A percentile compares a stretch with the other conserved stretches of the same genome.
Evolutionary conservation across 345 rosid species (phyloP).

Genomic region (Diplotaxis tenuifolia): DNA sequence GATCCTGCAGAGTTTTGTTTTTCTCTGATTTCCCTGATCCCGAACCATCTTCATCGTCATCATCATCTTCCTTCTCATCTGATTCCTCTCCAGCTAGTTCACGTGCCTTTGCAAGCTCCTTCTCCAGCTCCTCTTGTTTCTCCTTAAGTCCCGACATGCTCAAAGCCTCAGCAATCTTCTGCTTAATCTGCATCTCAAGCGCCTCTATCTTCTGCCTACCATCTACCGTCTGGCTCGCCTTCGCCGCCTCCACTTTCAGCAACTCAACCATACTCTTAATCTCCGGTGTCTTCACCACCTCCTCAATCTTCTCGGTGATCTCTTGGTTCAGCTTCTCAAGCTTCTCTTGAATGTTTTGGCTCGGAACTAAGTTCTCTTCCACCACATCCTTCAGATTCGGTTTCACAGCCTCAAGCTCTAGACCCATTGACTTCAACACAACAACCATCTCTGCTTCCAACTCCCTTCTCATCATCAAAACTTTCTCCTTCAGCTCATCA

Average conservation of each 20-base stretch:
- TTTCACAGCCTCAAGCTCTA: constrained; percentile 49
- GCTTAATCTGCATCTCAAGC: constrained; percentile 60
- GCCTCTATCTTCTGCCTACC: constrained; percentile 49
- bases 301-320: constrained; percentile 55
- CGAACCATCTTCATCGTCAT: constrained; percentile 27
- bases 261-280: constrained; percentile 57
- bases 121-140: constrained; percentile 53
- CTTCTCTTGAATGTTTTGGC: constrained; percentile 41
- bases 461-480: constrained; percentile 48
- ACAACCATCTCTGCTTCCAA: constrained; percentile 51
- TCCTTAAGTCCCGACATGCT: constrained; percentile 51
- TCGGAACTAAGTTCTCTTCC: constrained; percentile 35
- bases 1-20: constrained; percentile 28
- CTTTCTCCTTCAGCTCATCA: constrained; percentile 52
- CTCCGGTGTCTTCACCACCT: constrained; percentile 50
- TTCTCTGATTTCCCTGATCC: constrained; percentile 34
- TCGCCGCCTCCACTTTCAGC: constrained; percentile 61
- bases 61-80: constrained; percentile 43
- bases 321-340: constrained; percentile 52
- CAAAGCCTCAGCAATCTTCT: constrained; percentile 54
- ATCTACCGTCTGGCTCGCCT: constrained; percentile 54
- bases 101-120: constrained; percentile 47
- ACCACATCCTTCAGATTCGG: constrained; percentile 36
- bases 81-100: constrained; percentile 41
- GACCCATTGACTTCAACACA: constrained; percentile 56